Conservation (phyloP, 371 early-diverging fungal genomes). For the Saksenaea oblongispora region DNA sequence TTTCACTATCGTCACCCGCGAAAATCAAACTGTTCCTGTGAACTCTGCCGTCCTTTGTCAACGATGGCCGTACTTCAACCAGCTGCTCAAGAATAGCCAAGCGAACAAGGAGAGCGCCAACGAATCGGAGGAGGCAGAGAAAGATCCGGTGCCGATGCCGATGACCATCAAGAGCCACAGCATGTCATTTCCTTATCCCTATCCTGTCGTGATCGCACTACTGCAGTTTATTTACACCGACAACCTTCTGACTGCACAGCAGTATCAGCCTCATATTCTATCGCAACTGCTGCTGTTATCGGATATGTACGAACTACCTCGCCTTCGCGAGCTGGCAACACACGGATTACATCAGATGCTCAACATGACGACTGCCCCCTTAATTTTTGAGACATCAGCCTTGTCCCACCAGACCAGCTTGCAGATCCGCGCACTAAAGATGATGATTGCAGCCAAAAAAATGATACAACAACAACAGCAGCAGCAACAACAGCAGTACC, state of each 20-base stretch:
- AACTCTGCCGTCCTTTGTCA: conserved; percentile 69
- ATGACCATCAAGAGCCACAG: conserved; percentile 17
- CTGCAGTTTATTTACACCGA: conserved; percentile 67
- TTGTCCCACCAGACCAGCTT: conserved; percentile 51
- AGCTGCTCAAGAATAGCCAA: conserved; percentile 45
- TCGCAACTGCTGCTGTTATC: conserved; percentile 58
- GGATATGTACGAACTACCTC: conserved; percentile 54
- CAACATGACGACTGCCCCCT: conserved; percentile 55
- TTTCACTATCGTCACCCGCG: conserved; percentile 57
- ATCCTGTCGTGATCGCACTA: conserved; percentile 55
- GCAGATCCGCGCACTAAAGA: conserved; percentile 52
- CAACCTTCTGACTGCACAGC: conserved; percentile 55
- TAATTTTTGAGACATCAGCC: conserved; percentile 55
- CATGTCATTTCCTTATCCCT: conserved; percentile 52
- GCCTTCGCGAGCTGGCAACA: conserved; percentile 47
- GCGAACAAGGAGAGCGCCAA: not conserved
- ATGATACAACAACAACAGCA: conserved; percentile 42
- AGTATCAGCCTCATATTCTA: conserved; percentile 49
- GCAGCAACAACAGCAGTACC: conserved; percentile 26
- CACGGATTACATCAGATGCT: conserved; percentile 58
- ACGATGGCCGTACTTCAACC: conserved; percentile 69
- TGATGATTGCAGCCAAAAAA: conserved; percentile 48
- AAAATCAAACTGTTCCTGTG: conserved; percentile 58
- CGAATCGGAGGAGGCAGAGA: not conserved
- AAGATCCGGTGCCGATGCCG: not conserved